Evolutionary conservation across 2,329 filamentous ascomycete genomes (phyloP), one percentile per base, ranked within the genome.

Genomic region (Aulographum hederae): DNA sequence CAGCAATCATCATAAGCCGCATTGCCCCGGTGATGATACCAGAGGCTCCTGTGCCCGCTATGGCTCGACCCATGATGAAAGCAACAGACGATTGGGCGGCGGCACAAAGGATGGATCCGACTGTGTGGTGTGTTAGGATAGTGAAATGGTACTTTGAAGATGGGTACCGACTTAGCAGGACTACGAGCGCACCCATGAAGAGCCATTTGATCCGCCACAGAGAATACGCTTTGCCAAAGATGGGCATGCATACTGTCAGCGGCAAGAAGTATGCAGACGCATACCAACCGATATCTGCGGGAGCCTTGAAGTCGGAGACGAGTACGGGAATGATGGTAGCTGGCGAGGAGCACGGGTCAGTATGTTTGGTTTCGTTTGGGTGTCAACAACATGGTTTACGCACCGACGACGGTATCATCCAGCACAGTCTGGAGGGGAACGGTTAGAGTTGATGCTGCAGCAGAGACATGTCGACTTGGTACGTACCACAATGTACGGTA

Each of bases 21-120:
- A 37, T 34, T 11, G 34, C 34, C 3, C 39, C 39, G 16, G 37
- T 33, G 25, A 39, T 35, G 18, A 39, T 32, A 16, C 39, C 39
- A 11, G 39, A 32, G 10, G 34, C 26, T 8, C 39, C 39, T 20
- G 39, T 25, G 6, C 39, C 39, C 13, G 38, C 34, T 19, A 41
- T 29, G 11, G 39, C 39, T 18, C 39, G 39, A 12, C 39, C 39
- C 12, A 41, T 29, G 21, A 41, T 41, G 6, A 41, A 30, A 11
- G 34, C 33, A 12, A 28, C 35, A 4, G 38, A 41, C 5, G 19
- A 28, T 11, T 34, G 37, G 6, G 39, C 39, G 12, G 37, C 32
- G n/a, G 30, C 39, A 32, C 34, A 41, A 12, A 41, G n/a, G 6
- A 34, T 14, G 10, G 32, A 35, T 10, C 39, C 39, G n/a, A 39